These are phyloP conservation scores for Protomyces gravidus DNA, from an alignment of 1,139 yeast genomes.

Conservation along the genomic window DNA sequence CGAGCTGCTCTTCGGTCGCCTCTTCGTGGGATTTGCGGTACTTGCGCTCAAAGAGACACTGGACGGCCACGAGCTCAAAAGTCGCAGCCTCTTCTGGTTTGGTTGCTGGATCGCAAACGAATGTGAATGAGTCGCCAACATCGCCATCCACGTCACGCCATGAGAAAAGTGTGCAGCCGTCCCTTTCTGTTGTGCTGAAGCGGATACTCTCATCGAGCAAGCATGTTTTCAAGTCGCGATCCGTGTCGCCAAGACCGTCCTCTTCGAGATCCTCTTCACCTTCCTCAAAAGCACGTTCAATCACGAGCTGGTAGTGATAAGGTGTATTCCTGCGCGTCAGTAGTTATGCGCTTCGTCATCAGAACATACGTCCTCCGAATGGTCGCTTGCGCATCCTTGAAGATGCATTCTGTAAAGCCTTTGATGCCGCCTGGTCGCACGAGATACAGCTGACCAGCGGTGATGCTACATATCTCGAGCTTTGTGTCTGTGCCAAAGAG, in stretches of 20 bases:
- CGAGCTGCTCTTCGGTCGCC: slow-evolving; percentile 49
- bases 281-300: slow-evolving; percentile 64
- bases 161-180: slow-evolving; percentile 53
- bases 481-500: slow-evolving; percentile 46
- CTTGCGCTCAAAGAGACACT: slow-evolving; percentile 73
- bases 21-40: slow-evolving; percentile 55
- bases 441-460: slow-evolving; percentile 74
- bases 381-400: slow-evolving; percentile 35
- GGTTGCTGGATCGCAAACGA: slow-evolving; percentile 63
- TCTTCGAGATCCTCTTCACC: slow-evolving; percentile 54
- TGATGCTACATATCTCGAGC: slow-evolving; percentile 60
- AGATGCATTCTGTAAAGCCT: slow-evolving; percentile 79
- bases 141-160: slow-evolving; percentile 70
- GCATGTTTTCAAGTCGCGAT: slow-evolving; percentile 59
- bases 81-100: slow-evolving; percentile 55
- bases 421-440: slow-evolving; percentile 77
- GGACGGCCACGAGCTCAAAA: slow-evolving; percentile 60
- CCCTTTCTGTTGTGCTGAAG: slow-evolving; percentile 47
- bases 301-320: slow-evolving; percentile 64
- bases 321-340: slow-evolving; percentile 59
- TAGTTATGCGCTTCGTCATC: slow-evolving; percentile 71
- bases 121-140: slow-evolving; percentile 79
- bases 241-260: slow-evolving; percentile 55
- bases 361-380: neutral
- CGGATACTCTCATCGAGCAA: slow-evolving; percentile 60